Conservation (phyloP, 192 early-diverging fungal species). For the Coemansia interrupta region DNA sequence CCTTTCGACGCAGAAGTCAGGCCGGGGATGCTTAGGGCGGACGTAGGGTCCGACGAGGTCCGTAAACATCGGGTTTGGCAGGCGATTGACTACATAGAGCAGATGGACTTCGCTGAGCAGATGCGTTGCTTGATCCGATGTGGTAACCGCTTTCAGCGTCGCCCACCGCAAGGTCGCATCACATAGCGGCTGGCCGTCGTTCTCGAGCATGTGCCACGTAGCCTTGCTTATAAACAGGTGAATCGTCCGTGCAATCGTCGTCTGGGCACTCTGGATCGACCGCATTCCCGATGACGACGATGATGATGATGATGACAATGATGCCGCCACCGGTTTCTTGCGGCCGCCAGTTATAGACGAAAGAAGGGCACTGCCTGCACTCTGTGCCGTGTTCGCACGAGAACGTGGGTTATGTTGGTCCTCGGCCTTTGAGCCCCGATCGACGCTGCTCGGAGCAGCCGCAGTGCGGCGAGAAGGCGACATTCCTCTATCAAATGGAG, state of each 20-base stretch:
- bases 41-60: conserved; percentile 61
- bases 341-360: background rate
- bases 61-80: conserved; percentile 56
- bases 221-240: conserved; percentile 63
- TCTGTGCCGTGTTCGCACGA: conserved; percentile 7
- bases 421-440: background rate
- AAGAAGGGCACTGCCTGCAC: background rate
- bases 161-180: conserved; percentile 65
- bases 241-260: conserved; percentile 56
- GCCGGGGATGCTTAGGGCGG: conserved; percentile 51
- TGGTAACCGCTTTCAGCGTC: conserved; percentile 67
- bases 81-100: conserved; percentile 64
- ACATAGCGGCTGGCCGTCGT: conserved; percentile 63
- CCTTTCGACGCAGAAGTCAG: conserved; percentile 78
- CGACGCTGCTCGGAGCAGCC: background rate
- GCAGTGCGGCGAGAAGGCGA: background rate
- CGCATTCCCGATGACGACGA: conserved; percentile 18
- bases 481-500: background rate
- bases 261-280: conserved; percentile 49
- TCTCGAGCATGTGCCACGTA: conserved; percentile 72
- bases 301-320: conserved; percentile 8
- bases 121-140: conserved; percentile 76
- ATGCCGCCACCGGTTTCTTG: background rate
- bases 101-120: conserved; percentile 75
- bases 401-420: background rate